Conservation (phyloP, 371 early-diverging fungal species). For the Mucor saturninus region DNA sequence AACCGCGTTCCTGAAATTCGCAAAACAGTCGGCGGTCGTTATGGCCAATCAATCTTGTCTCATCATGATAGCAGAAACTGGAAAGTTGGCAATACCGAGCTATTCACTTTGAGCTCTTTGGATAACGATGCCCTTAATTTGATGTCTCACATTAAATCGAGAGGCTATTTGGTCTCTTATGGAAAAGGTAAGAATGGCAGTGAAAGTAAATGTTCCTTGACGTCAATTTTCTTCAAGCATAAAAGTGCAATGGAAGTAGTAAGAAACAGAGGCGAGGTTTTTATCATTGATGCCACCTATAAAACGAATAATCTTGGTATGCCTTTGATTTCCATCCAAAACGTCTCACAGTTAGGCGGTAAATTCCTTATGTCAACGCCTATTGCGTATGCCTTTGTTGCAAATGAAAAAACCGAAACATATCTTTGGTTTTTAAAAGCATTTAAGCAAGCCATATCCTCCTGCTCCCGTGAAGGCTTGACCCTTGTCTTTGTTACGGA, state of each 20-base stretch:
- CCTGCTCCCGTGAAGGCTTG: not conserved
- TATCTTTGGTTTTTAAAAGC: not conserved
- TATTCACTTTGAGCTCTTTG: too few relatives aligned
- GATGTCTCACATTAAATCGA: too few relatives aligned
- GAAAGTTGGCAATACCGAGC: too few relatives aligned
- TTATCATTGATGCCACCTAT: not conserved
- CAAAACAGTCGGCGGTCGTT: too few relatives aligned
- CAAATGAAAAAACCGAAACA: not conserved
- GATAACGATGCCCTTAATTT: too few relatives aligned
- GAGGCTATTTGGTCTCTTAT: too few relatives aligned
- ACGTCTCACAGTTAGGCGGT: not conserved
- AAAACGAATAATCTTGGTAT: not conserved
- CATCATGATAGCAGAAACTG: too few relatives aligned
- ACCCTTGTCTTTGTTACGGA: too few relatives aligned
- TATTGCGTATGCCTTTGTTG: not conserved
- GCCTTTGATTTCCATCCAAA: not conserved
- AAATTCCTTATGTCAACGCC: not conserved
- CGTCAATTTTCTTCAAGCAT: not conserved
- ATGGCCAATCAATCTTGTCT: too few relatives aligned
- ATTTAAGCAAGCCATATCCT: not conserved
- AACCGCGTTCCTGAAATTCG: too few relatives aligned
- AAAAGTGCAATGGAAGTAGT: not conserved
- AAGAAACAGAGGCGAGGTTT: not conserved
- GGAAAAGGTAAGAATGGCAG: too few relatives aligned
- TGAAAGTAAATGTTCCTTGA: too few relatives aligned